Evolutionary conservation across 2,329 filamentous ascomycete species (phyloP), one percentile per base, ranked within the genome.

Genomic region (Trichoderma semiorbis): DNA sequence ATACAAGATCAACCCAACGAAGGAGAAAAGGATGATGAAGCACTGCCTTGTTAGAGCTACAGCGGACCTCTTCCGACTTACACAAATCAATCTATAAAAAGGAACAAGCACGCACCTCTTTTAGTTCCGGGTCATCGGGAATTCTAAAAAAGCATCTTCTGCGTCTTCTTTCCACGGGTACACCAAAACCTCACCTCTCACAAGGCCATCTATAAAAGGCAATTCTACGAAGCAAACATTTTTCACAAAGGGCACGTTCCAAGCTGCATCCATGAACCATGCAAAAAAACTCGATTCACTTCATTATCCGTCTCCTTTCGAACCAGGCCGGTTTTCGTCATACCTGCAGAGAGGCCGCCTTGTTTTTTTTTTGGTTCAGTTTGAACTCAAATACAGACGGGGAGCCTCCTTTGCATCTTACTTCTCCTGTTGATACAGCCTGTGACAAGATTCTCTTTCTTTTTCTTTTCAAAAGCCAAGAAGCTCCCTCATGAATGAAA

Each of bases 171-270:
- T 28, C 50, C 8, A 18, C n/a, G 21, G 58, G 58, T 39, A 62
- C 32, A 47, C 68, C 60, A 69, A 28, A 10, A 3, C 14, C 32
- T 62, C 60, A 26, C n/a, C 60, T 70, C 68, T 58, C 70, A 72
- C 64, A 57, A 72, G 39, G 43, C 36, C 26, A 65, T 43, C 32
- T 55, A 34, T n/a, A 65, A 66, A 71, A 34, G 69, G 69, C 32
- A 71, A 53, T n/a, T 43, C 16, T 36, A 32, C 21, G 28, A 64
- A 70, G 68, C 68, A 70, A 70, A 70, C 68, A 70, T 60, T 50
- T 60, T 32, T 53, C 28, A 26, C 47, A 53, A 53, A 24, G 14
- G 21, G 21, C 21, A 36, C 30, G 47, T 66, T 3, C 26, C 18
- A n/a, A 39, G 43, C 47, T 66, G 10, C 47, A 32, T 30, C 24